Conservation (phyloP, 768 basidiomycete species). For the Amyloporia xantha region DNA sequence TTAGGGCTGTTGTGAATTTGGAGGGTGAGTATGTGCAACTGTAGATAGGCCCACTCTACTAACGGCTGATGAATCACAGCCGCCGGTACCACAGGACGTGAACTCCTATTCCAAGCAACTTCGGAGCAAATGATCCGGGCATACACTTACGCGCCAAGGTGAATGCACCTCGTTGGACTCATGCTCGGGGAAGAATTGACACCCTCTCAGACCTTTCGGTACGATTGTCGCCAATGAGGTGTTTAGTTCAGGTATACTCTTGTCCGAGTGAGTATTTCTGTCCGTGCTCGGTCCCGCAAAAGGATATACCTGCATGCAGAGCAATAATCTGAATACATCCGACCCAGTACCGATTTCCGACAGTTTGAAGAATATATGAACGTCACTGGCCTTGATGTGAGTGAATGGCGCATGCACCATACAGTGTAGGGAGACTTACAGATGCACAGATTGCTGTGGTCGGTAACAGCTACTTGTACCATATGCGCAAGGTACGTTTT, state of each 20-base stretch:
- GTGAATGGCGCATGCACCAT: slow-evolving; percentile 18
- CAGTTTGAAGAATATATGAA: slow-evolving; percentile 89
- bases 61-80: slow-evolving; percentile 50
- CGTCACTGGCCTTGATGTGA: slow-evolving; percentile 84
- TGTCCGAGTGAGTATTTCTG: slow-evolving; percentile 68
- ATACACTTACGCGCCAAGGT: slow-evolving; percentile 80
- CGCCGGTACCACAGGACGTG: slow-evolving; percentile 81
- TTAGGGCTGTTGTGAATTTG: slow-evolving; percentile 83
- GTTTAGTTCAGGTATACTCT: slow-evolving; percentile 83
- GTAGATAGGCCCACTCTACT: too few relatives aligned
- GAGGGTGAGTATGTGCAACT: slow-evolving; percentile 59
- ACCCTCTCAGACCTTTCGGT: slow-evolving; percentile 61
- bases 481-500: slow-evolving; percentile 72
- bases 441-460: slow-evolving; percentile 73
- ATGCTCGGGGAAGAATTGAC: not conserved
- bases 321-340: not conserved
- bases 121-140: slow-evolving; percentile 92
- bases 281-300: not conserved
- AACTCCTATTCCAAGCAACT: slow-evolving; percentile 93
- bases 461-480: slow-evolving; percentile 89
- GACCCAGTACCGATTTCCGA: slow-evolving; percentile 81
- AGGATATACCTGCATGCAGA: not conserved
- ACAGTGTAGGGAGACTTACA: not conserved
- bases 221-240: slow-evolving; percentile 88
- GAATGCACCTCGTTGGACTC: not conserved